Base-by-base conservation (phyloP, 495 filamentous ascomycete genomes). In the Apodospora peruviana region DNA sequence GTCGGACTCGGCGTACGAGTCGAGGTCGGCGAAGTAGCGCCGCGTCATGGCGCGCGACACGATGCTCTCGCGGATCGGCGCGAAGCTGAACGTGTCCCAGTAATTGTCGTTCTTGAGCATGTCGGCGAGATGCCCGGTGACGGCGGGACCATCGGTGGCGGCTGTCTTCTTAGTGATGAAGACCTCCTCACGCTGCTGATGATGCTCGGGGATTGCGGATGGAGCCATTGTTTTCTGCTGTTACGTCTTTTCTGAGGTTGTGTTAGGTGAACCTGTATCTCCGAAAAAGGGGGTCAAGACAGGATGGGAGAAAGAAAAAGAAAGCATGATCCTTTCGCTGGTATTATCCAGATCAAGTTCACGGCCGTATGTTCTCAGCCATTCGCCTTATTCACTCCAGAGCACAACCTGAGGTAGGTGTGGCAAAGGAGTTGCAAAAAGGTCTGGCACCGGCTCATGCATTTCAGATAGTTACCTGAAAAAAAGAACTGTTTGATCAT, bases 321-420 rank as follows among this genome's bases (percentile, higher is more conserved):
- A 51, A 65, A 80, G 85, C 86, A 90, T 90, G 87, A 88, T 91
- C 86, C 87, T 93, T 90, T 87, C 88, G 89, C 89, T 89, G 87
- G 88, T 85, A 91, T 93, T 95, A 90, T 89, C 88, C 87, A 88
- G 88, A 91, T 95, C 88, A 93, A 91, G 88, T 95, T 91, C 66
- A 62, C 60, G 72, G 83, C 89, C 88, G 89, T 95, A 85, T 93
- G 79, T 84, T 95, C 86, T 95, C 89, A 93, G 88, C 75, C 71
- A 78, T 77, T 4, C n/a, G n/a, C n/a, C n/a, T n/a, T n/a, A n/a
- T n/a, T n/a, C n/a, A n/a, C n/a, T n/a, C n/a, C n/a, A n/a, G n/a
- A n/a, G n/a, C n/a, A n/a, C n/a, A n/a, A n/a, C n/a, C n/a, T n/a
- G 4, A 42, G 17, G 18, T 5, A 53, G 4, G 21, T 29, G 21